Evolutionary conservation across 345 rosid species (phyloP).

Genomic region (Hibiscus tridactylites): DNA sequence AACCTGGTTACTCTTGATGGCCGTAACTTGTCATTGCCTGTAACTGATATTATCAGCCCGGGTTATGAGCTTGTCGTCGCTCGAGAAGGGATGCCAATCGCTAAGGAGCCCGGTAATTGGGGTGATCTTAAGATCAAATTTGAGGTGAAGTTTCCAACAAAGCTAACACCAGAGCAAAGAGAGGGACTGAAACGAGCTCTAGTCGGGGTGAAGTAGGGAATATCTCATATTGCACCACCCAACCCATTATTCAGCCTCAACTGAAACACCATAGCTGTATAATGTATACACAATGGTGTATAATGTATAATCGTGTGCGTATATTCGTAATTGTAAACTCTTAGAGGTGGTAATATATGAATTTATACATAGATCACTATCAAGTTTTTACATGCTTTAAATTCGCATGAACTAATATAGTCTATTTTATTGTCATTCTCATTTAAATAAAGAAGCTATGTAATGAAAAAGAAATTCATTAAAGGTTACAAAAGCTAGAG

Average conservation of each 20-base stretch:
- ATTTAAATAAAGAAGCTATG: neutral
- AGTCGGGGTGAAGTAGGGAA: constrained; percentile 32
- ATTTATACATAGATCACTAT: neutral
- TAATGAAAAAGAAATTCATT: neutral
- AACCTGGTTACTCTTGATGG: constrained; percentile 58
- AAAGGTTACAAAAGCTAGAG: neutral
- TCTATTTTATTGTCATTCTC: neutral
- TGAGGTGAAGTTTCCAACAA: constrained; percentile 79
- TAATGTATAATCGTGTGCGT: too few species aligned
- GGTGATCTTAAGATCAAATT: constrained; percentile 74
- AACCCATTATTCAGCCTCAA: neutral
- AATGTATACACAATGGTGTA: neutral
- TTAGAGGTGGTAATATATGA: neutral
- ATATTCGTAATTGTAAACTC: too few species aligned
- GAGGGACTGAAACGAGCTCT: constrained; percentile 71
- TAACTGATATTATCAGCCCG: constrained; percentile 63
- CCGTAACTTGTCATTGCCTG: constrained; percentile 47
- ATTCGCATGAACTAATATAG: neutral
- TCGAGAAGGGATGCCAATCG: constrained; percentile 87
- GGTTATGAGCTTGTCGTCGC: constrained; percentile 75
- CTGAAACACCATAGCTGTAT: neutral
- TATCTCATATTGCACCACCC: neutral
- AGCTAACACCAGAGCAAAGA: constrained; percentile 62
- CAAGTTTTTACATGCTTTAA: neutral
- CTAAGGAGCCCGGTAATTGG: constrained; percentile 64